These are phyloP conservation scores for Comarum palustre DNA, from an alignment of 306 rosid genomes.

Conservation along the genomic window DNA sequence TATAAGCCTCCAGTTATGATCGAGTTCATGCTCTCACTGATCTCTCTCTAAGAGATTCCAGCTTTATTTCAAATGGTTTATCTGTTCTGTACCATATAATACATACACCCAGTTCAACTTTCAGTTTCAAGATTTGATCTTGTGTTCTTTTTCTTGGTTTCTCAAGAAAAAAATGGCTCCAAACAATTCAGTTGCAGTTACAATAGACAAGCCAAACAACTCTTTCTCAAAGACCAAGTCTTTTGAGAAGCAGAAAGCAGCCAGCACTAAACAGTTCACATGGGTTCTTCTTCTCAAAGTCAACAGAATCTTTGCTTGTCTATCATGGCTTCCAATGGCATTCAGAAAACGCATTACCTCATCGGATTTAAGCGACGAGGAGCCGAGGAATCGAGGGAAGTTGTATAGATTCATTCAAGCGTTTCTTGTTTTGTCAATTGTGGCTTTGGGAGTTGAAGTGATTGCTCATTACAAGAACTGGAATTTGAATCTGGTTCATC, in stretches of 20 bases:
- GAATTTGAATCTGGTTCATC: slow-evolving; percentile 69
- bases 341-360: slow-evolving; percentile 56
- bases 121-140: slow-evolving; percentile 20
- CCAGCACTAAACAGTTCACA: slow-evolving; percentile 72
- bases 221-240: slow-evolving; percentile 48
- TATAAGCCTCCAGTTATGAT: slow-evolving; percentile 6
- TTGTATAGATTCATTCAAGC: slow-evolving; percentile 65
- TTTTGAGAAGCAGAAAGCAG: slow-evolving; percentile 57
- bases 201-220: slow-evolving; percentile 51
- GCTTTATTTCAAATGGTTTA: slow-evolving; percentile 17
- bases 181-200: slow-evolving; percentile 43
- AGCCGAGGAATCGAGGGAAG: slow-evolving; percentile 54
- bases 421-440: slow-evolving; percentile 60
- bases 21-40: neutral
- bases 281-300: slow-evolving; percentile 87
- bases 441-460: slow-evolving; percentile 59
- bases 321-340: slow-evolving; percentile 68
- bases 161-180: slow-evolving; percentile 63
- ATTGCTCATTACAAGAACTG: slow-evolving; percentile 79
- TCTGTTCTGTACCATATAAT: slow-evolving; percentile 8
- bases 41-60: slow-evolving; percentile 25
- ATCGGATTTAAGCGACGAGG: slow-evolving; percentile 57
- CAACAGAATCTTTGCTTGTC: slow-evolving; percentile 54
- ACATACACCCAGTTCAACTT: slow-evolving; percentile 14
- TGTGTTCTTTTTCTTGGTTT: slow-evolving; percentile 1